Evolutionary conservation across 1,139 yeast genomes (phyloP).

Genomic region (Sugiyamaella grinbergsii): DNA sequence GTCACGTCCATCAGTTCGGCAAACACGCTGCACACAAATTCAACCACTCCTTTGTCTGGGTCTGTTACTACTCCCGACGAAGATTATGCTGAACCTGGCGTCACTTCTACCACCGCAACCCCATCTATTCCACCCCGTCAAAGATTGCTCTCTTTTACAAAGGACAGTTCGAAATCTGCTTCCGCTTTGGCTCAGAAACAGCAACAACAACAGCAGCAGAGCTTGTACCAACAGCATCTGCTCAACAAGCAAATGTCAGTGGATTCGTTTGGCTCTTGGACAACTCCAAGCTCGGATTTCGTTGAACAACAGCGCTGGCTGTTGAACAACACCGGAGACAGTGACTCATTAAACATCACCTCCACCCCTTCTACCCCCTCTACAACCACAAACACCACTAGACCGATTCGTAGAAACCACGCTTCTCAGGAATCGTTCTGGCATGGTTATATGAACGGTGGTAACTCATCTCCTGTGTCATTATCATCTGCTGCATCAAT

Average conservation of each 20-base stretch:
- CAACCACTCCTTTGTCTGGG: slow-evolving; percentile 11
- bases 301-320: slow-evolving; percentile 35
- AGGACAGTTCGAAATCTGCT: slow-evolving; percentile 1
- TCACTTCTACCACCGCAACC: background rate
- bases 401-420: slow-evolving; percentile 2
- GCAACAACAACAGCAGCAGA: slow-evolving; percentile 14
- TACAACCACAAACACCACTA: slow-evolving; percentile 5
- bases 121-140: slow-evolving; percentile 17
- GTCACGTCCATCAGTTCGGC: slow-evolving; percentile 12
- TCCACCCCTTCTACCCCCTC: slow-evolving; percentile 12
- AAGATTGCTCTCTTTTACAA: slow-evolving; percentile 10
- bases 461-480: slow-evolving; percentile 4
- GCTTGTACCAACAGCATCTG: slow-evolving; percentile 5
- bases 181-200: no score
- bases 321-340: slow-evolving; percentile 20
- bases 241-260: slow-evolving; percentile 24
- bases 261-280: slow-evolving; percentile 33
- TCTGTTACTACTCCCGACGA: background rate
- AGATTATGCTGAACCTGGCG: background rate
- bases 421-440: slow-evolving; percentile 19
- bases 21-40: slow-evolving; percentile 11
- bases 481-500: slow-evolving; percentile 17
- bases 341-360: slow-evolving; percentile 6
- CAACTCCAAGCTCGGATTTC: slow-evolving; percentile 31
- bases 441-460: slow-evolving; percentile 16